phyloP scores from a whole-genome alignment of 2,329 filamentous ascomycete species.

The Colletotrichum sp. region DNA sequence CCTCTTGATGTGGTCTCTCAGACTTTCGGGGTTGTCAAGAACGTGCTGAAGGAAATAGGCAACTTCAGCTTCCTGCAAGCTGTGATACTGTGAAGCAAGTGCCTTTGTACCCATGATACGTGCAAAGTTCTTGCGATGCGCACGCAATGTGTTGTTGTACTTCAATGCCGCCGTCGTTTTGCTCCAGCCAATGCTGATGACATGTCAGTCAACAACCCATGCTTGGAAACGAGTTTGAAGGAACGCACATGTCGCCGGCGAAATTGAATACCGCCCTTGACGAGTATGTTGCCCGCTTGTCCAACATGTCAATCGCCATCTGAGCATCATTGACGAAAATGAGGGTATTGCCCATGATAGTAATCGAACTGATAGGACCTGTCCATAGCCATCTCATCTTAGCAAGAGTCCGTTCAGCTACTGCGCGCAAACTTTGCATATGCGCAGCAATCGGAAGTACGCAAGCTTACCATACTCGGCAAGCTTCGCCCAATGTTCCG shows the following conservation, averaged over 20 bases:
- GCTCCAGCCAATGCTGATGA: not conserved
- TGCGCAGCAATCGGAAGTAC: not conserved
- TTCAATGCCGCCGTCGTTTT: not conserved
- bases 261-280: conserved; percentile 36
- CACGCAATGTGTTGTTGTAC: not conserved
- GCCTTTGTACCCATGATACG: conserved; percentile 47
- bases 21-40: not conserved
- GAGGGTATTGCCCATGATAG: conserved; percentile 42
- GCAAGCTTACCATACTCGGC: conserved; percentile 32
- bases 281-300: conserved; percentile 37
- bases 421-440: not conserved
- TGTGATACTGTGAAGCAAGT: conserved; percentile 43
- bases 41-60: conserved; percentile 25
- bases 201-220: not conserved
- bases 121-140: conserved; percentile 46
- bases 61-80: conserved; percentile 39
- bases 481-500: conserved; percentile 36
- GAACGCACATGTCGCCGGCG: conserved; percentile 38
- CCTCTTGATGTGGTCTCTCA: not conserved
- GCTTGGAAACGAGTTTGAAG: conserved; percentile 4
- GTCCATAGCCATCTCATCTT: not conserved
- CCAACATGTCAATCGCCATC: conserved; percentile 41
- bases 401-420: not conserved
- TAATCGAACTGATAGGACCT: conserved; percentile 35
- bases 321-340: conserved; percentile 43